Percentiles rank a stretch among this genome's conserved stretches.
These are phyloP conservation scores for Ceratocystis harringtonii DNA, from an alignment of 2,329 filamentous ascomycete genomes.

Conservation along the genomic window DNA sequence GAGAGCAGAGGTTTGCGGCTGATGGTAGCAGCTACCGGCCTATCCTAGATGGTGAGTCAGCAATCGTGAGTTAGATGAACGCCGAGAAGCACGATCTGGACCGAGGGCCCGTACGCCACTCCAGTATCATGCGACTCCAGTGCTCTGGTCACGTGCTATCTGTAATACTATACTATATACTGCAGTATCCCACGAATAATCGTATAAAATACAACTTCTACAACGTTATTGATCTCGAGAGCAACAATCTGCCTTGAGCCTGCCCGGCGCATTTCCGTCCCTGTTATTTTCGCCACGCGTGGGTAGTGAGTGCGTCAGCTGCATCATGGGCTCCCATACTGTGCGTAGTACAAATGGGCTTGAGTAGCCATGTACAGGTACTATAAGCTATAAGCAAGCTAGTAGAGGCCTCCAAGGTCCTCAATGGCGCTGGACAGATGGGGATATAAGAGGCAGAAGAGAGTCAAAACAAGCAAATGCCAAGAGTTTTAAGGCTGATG, in stretches of 20 bases:
- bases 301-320: background rate
- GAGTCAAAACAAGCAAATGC: background rate
- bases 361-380: background rate
- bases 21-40: background rate
- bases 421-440: background rate
- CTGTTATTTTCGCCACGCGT: background rate
- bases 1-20: background rate
- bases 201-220: background rate
- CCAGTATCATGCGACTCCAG: background rate
- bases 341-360: background rate
- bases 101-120: background rate
- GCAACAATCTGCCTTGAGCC: background rate
- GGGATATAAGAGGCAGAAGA: background rate
- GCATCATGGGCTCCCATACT: background rate
- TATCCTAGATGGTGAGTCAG: background rate
- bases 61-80: background rate
- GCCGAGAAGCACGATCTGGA: background rate
- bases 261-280: background rate
- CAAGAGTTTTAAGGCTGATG: slow-evolving; percentile 3
- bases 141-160: no score
- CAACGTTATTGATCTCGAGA: background rate
- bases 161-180: no score
- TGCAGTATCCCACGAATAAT: background rate
- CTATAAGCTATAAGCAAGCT: no score
- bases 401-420: background rate